Percentiles rank a stretch among this genome's conserved stretches.
Conservation (phyloP, 306 rosid species). For the Luffa aegyptiaca region DNA sequence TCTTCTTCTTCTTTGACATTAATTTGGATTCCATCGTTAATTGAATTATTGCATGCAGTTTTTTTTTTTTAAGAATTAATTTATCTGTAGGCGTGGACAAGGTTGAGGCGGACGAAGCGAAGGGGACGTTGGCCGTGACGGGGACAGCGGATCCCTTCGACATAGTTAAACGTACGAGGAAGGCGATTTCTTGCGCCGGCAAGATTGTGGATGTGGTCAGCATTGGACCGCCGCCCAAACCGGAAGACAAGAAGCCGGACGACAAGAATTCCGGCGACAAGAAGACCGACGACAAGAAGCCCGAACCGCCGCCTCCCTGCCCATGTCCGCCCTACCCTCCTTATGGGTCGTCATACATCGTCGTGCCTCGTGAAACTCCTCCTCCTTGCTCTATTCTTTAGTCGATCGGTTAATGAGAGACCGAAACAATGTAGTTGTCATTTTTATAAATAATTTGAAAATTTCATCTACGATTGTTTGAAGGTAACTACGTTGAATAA, state of each 20-base stretch:
- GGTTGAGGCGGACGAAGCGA: slow-evolving; percentile 49
- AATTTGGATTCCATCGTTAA: background rate
- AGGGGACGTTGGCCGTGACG: slow-evolving; percentile 43
- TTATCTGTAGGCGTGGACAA: slow-evolving; percentile 47
- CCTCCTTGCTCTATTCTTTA: slow-evolving; percentile 32
- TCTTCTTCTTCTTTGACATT: background rate
- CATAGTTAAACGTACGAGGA: slow-evolving; percentile 36
- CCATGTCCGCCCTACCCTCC: slow-evolving; percentile 11
- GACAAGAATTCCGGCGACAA: slow-evolving; percentile 2
- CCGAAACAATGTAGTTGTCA: no score
- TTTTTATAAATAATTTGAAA: no score
- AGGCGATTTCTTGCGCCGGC: slow-evolving; percentile 13
- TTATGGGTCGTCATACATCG: background rate
- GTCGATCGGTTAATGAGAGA: no score
- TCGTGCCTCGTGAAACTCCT: slow-evolving; percentile 22
- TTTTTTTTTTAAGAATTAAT: background rate
- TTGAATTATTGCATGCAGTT: background rate
- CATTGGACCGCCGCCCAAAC: slow-evolving; percentile 52
- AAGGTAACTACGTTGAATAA: no score
- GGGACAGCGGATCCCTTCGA: slow-evolving; percentile 68
- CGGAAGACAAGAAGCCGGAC: slow-evolving; percentile 17
- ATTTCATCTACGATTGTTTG: background rate
- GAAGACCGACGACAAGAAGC: background rate
- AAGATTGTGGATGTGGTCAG: slow-evolving; percentile 40
- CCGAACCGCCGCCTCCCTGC: background rate